Evolutionary conservation across 192 early-diverging fungal genomes (phyloP).

Genomic region (Thamnidium elegans): DNA sequence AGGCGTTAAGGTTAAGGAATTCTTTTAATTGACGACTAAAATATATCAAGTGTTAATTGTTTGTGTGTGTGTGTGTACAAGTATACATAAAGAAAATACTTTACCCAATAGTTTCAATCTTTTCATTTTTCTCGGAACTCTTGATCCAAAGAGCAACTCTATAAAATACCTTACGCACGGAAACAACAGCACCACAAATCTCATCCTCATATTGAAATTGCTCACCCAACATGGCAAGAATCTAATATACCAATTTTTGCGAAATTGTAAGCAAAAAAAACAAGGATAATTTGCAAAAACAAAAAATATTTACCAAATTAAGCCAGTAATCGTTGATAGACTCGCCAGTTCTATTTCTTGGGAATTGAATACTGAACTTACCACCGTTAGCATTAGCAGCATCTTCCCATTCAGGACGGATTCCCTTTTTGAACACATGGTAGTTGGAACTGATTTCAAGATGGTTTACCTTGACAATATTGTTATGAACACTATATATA

Average conservation of each 20-base stretch:
- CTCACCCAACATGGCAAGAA: conserved; percentile 90
- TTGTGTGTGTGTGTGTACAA: not conserved
- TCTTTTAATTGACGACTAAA: conserved; percentile 27
- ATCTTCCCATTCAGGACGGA: conserved; percentile 97
- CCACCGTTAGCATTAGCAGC: conserved; percentile 85
- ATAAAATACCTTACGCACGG: conserved; percentile 79
- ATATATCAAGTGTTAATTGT: not conserved
- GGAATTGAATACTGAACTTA: conserved; percentile 83
- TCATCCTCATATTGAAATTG: conserved; percentile 74
- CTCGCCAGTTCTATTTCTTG: conserved; percentile 63
- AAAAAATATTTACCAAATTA: conserved; percentile 53
- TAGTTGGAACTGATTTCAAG: conserved; percentile 84
- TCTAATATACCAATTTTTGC: conserved; percentile 46
- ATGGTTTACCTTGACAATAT: conserved; percentile 71
- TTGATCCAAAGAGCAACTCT: conserved; percentile 86
- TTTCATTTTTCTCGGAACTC: conserved; percentile 49
- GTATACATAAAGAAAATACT: not conserved
- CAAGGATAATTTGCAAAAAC: not conserved
- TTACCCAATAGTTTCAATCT: conserved; percentile 52
- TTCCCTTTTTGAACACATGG: conserved; percentile 90
- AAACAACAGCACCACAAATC: conserved; percentile 87
- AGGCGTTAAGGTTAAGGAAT: conserved; percentile 10
- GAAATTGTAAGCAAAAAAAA: not conserved
- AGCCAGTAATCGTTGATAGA: conserved; percentile 86
- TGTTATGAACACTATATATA: conserved; percentile 63